These are phyloP conservation scores for Achaetomium macrosporum DNA, from an alignment of 2,329 filamentous ascomycete species.

Conservation along the genomic window DNA sequence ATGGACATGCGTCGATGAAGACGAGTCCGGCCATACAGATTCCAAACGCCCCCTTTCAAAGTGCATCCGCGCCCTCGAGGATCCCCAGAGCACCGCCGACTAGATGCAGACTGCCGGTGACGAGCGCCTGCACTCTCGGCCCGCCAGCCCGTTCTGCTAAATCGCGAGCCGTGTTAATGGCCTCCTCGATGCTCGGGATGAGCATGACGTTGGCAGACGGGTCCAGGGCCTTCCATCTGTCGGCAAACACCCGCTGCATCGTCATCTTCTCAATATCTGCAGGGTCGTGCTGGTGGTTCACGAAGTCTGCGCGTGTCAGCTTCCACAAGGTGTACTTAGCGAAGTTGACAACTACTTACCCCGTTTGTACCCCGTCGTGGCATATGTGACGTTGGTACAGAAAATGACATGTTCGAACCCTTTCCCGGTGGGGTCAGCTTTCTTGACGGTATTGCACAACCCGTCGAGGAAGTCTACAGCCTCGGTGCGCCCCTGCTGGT, in stretches of 20 bases:
- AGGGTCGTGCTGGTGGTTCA: conserved; percentile 50
- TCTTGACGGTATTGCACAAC: conserved; percentile 34
- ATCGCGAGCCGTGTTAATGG: conserved; percentile 42
- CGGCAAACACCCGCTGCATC: conserved; percentile 47
- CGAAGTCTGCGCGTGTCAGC: conserved; percentile 41
- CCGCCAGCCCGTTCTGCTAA: conserved; percentile 27
- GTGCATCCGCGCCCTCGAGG: conserved; percentile 27
- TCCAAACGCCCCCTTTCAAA: conserved; percentile 13
- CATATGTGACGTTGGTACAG: conserved; percentile 67
- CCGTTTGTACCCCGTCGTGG: conserved; percentile 45
- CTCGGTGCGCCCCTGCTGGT: conserved; percentile 63
- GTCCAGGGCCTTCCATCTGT: conserved; percentile 45
- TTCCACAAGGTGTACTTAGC: not conserved
- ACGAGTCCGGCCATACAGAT: not conserved
- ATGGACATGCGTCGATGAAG: conserved; percentile 11
- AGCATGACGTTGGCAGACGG: conserved; percentile 41
- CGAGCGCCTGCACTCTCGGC: conserved; percentile 39
- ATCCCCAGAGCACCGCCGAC: conserved; percentile 37
- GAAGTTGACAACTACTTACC: conserved; percentile 22
- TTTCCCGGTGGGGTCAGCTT: conserved; percentile 29
- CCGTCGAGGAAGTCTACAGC: conserved; percentile 46
- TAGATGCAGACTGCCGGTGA: conserved; percentile 44
- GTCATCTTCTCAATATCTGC: conserved; percentile 46
- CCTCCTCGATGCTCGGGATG: conserved; percentile 50
- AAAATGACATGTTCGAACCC: conserved; percentile 49